Conservation (phyloP, 2,329 filamentous ascomycete species). For the Colletotrichum melonis region DNA sequence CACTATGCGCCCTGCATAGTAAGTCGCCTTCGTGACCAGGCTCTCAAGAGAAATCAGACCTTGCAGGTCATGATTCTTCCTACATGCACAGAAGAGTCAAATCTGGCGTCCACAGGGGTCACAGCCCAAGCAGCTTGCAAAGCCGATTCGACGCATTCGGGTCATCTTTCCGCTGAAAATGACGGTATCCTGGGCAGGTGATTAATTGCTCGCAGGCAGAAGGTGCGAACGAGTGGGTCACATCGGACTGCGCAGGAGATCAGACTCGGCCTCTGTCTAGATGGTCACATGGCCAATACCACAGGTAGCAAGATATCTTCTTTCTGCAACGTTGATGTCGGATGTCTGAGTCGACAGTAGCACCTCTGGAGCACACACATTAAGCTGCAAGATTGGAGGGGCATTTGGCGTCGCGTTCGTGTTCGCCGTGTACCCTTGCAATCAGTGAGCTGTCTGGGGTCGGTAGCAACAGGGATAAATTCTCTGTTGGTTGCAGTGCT, state of each 20-base stretch:
- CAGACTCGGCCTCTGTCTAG: background rate
- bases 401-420: slow-evolving; percentile 9
- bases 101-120: too few relatives aligned
- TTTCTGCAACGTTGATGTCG: background rate
- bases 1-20: too few relatives aligned
- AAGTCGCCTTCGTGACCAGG: background rate
- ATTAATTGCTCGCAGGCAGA: slow-evolving; percentile 10
- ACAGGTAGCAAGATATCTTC: background rate
- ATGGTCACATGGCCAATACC: background rate
- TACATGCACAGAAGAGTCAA: too few relatives aligned
- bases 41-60: too few relatives aligned
- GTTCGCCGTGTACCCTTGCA: slow-evolving; percentile 1
- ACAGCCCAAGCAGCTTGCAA: too few relatives aligned
- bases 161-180: background rate
- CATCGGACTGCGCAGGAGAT: background rate
- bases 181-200: background rate
- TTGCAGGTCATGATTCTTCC: too few relatives aligned
- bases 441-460: background rate
- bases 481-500: background rate
- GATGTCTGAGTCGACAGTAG: background rate
- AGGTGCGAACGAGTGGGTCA: background rate
- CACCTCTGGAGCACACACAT: background rate
- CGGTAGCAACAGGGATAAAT: slow-evolving; percentile 1
- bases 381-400: background rate
- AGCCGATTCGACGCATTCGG: too few relatives aligned